Percentiles rank a stretch among this genome's conserved stretches.
These are phyloP conservation scores for Tephrocybe sp. DNA, from an alignment of 768 basidiomycete species.

Conservation along the genomic window DNA sequence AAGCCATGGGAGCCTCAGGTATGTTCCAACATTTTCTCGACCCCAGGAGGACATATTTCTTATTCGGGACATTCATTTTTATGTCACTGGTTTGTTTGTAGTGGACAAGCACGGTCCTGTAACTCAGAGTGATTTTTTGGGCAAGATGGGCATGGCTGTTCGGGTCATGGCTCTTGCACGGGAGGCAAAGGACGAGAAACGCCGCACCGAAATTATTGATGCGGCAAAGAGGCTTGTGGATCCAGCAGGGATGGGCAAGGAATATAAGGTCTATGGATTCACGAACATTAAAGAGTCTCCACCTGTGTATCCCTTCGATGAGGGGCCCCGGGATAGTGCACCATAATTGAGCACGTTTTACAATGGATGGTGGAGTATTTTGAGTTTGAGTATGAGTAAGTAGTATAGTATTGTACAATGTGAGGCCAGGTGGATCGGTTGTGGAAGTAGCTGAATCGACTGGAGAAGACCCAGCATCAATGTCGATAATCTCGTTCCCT, in stretches of 20 bases:
- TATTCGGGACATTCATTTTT: background rate
- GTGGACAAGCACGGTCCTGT: conserved; percentile 55
- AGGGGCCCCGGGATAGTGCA: background rate
- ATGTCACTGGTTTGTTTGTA: conserved; percentile 25
- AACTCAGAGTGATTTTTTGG: conserved; percentile 70
- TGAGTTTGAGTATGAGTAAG: background rate
- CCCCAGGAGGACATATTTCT: background rate
- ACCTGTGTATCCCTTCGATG: conserved; percentile 33
- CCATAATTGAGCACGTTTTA: too few species aligned
- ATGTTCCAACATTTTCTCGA: conserved; percentile 1
- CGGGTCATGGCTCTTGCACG: conserved; percentile 65
- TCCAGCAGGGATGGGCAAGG: conserved; percentile 76
- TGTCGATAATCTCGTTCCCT: conserved; percentile 8
- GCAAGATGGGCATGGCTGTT: conserved; percentile 67
- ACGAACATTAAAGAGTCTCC: conserved; percentile 21
- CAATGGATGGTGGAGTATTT: background rate
- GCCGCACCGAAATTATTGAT: conserved; percentile 48
- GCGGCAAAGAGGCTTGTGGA: conserved; percentile 77
- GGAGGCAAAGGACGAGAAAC: conserved; percentile 45
- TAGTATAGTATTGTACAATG: background rate
- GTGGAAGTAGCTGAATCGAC: background rate
- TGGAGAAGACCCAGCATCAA: background rate
- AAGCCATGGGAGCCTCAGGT: conserved; percentile 67
- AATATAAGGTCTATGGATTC: conserved; percentile 81
- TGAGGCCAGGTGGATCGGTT: background rate